Base-by-base conservation (phyloP, 1,284 basidiomycete species). In the Moesziomyces globuligerus region DNA sequence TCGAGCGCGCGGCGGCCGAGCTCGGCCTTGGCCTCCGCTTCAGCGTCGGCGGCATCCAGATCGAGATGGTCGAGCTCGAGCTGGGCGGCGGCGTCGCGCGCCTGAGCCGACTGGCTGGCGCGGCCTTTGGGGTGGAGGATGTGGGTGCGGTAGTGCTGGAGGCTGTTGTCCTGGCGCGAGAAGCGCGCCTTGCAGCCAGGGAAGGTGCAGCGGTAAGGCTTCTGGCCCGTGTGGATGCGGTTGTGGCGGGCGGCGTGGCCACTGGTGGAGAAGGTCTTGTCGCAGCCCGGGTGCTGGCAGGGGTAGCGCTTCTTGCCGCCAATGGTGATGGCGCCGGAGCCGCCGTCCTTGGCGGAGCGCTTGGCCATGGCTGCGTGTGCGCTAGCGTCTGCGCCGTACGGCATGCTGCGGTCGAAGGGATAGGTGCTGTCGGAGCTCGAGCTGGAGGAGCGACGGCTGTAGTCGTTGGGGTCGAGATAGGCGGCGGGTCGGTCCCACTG, bases 221-320 rank as follows among this genome's bases (percentile, higher is more conserved):
- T 76, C 52, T 74, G 72, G 23, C 76, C 78, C 8, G 91, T 92
- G 83, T 93, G 91, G 11, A 92, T 81, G 20, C 90, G 86, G 23
- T 89, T 87, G 81, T 93, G 91, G 45, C 91, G 87, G 0, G 91
- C 90, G 20, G 92, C 87, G 78, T 93, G 91, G 29, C 91, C 91
- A 74, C 88, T 89, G 40, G 91, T 93, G 49, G 90, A 91, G 83
- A 93, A 93, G 1, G 87, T 86, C 49, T 89, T 87, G 11, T 89
- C 87, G 76, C 90, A 90, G 7, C 86, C 88, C 3, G 83, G 72
- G 29, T 76, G 74, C 21, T 72, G 67, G 76, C 90, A 90, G 24
- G 88, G 83, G 69, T 90, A 89, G 49, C 79, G 64, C 51, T 80
- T 81, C 83, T 86, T 84, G 44, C 85, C 53, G 18, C 62, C 71